These are phyloP conservation scores for Fonsecaea erecta DNA, from an alignment of 2,329 filamentous ascomycete genomes.

Conservation along the genomic window DNA sequence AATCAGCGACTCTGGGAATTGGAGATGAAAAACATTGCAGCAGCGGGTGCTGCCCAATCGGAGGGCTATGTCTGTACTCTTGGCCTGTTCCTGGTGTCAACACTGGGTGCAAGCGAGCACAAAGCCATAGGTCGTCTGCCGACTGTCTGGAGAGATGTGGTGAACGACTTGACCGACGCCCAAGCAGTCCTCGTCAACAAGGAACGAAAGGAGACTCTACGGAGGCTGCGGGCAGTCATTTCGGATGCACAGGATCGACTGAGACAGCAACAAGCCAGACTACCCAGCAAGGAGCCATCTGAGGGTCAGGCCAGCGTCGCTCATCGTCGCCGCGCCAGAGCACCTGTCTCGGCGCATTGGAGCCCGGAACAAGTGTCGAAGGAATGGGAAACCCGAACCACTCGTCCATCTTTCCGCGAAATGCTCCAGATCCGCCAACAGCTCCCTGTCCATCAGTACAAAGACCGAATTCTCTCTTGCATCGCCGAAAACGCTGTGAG, in stretches of 20 bases:
- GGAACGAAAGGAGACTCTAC: constrained; percentile 70
- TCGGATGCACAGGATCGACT: constrained; percentile 51
- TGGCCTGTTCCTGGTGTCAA: constrained; percentile 80
- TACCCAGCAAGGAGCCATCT: constrained; percentile 38
- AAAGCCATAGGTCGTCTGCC: constrained; percentile 81
- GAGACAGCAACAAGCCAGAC: constrained; percentile 61
- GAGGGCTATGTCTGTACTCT: constrained; percentile 83
- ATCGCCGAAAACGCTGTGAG: constrained; percentile 82
- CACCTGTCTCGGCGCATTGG: constrained; percentile 9
- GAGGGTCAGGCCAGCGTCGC: constrained; percentile 7
- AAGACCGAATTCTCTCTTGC: constrained; percentile 73
- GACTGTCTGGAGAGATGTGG: constrained; percentile 80
- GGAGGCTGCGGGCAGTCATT: constrained; percentile 59
- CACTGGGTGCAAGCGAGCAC: constrained; percentile 78
- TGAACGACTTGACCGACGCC: constrained; percentile 73
- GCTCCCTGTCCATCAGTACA: constrained; percentile 88
- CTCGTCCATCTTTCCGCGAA: constrained; percentile 61
- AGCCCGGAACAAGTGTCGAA: constrained; percentile 21
- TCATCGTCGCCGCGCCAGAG: constrained; percentile 17
- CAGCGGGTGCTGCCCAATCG: constrained; percentile 77
- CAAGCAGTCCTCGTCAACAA: constrained; percentile 73
- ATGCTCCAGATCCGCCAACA: constrained; percentile 82
- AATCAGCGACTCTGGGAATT: constrained; percentile 60
- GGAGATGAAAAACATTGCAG: constrained; percentile 75
- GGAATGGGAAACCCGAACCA: constrained; percentile 30